These are phyloP conservation scores for Carex kokanica DNA, from an alignment of 176 grass and related monocot species.

Conservation along the genomic window DNA sequence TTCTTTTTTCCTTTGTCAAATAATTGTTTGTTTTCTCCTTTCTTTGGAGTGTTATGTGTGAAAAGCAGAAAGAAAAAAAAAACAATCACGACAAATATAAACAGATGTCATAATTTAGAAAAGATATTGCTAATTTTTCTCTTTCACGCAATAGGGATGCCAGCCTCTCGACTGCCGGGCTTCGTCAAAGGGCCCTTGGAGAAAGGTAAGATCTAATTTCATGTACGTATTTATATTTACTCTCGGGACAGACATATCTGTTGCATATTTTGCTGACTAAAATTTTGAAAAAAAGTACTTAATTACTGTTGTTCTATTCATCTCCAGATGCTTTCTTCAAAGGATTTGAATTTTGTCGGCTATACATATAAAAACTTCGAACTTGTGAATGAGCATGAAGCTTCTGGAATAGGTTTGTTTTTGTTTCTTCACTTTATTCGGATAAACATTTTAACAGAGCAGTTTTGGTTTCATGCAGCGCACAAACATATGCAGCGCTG, in stretches of 20 bases:
- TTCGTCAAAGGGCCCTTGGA: slow-evolving; percentile 93
- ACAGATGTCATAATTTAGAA: background rate
- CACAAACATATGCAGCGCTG: too few relatives aligned
- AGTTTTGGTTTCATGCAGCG: too few relatives aligned
- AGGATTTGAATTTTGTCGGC: slow-evolving; percentile 95
- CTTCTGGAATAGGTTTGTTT: slow-evolving; percentile 69
- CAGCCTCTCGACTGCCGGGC: slow-evolving; percentile 51
- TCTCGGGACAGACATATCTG: background rate
- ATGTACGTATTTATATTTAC: background rate
- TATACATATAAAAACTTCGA: slow-evolving; percentile 99
- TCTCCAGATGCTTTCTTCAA: slow-evolving; percentile 94
- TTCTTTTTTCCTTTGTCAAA: background rate
- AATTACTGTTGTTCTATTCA: background rate
- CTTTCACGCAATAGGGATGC: background rate
- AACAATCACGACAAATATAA: background rate
- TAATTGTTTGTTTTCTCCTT: slow-evolving; percentile 17
- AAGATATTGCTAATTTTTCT: slow-evolving; percentile 2
- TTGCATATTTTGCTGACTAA: background rate
- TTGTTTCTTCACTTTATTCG: too few relatives aligned
- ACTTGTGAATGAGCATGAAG: slow-evolving; percentile 84
- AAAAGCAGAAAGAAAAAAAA: background rate
- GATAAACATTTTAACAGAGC: too few relatives aligned
- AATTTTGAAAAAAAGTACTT: background rate
- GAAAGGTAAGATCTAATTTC: slow-evolving; percentile 52
- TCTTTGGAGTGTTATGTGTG: background rate